A percentile compares a stretch with the other conserved stretches of the same genome.
These are phyloP conservation scores for Austroboletus festivus DNA, from an alignment of 768 basidiomycete genomes.

Conservation along the genomic window DNA sequence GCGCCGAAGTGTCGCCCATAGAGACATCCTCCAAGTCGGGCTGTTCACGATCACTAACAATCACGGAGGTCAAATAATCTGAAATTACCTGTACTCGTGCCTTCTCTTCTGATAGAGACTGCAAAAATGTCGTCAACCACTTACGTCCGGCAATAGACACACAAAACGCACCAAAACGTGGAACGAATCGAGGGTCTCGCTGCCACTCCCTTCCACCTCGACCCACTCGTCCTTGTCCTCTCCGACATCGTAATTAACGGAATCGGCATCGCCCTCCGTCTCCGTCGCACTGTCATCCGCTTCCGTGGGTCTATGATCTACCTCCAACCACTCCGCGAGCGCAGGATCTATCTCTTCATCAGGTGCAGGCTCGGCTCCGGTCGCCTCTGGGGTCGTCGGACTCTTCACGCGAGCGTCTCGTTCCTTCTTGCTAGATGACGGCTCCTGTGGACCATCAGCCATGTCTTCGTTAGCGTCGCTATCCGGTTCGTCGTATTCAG, in stretches of 20 bases:
- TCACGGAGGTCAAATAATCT: not conserved
- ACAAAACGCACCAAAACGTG: conserved; percentile 9
- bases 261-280: conserved; percentile 65
- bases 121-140: not conserved
- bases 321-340: conserved; percentile 60
- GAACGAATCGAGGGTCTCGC: conserved; percentile 23
- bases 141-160: not conserved
- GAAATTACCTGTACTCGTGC: conserved; percentile 6
- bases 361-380: conserved; percentile 24
- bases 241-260: conserved; percentile 58
- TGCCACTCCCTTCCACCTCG: conserved; percentile 18
- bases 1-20: conserved; percentile 76
- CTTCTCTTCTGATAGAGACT: conserved; percentile 14
- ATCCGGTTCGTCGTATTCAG: conserved; percentile 50
- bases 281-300: conserved; percentile 41
- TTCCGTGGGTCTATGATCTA: conserved; percentile 36
- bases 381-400: not conserved
- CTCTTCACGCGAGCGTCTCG: conserved; percentile 11
- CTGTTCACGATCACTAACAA: conserved; percentile 5
- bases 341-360: conserved; percentile 43
- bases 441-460: conserved; percentile 5
- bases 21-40: conserved; percentile 38
- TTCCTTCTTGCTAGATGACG: conserved; percentile 9
- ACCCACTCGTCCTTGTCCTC: conserved; percentile 42
- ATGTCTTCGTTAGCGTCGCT: conserved; percentile 31